Conservation (phyloP, 441 rosid species). For the Aleurites moluccanus region DNA sequence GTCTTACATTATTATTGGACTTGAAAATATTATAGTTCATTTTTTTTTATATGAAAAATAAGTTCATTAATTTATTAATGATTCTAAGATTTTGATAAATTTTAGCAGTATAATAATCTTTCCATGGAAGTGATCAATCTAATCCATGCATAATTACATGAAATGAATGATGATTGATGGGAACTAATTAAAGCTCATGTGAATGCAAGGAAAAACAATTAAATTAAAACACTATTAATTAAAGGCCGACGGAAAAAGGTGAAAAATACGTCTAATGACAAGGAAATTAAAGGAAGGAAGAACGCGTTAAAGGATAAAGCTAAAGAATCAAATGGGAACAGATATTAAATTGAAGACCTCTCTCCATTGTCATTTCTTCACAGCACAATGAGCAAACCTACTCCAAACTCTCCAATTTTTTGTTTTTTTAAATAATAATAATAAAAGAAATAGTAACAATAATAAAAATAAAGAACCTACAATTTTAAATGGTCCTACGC, state of each 20-base stretch:
- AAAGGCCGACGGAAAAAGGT: background rate
- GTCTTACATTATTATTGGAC: no score
- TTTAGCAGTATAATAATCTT: background rate
- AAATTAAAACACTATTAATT: no score
- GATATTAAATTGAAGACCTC: background rate
- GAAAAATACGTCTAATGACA: background rate
- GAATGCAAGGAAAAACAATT: constrained; percentile 16
- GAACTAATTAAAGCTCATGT: constrained; percentile 14
- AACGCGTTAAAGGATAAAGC: constrained; percentile 26
- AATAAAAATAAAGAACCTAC: background rate
- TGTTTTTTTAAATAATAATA: no score
- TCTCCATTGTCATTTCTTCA: constrained; percentile 5
- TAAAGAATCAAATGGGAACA: background rate
- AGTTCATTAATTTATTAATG: no score
- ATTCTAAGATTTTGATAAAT: no score
- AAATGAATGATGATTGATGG: background rate
- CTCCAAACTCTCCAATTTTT: background rate
- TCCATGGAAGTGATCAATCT: background rate
- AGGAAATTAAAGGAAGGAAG: background rate
- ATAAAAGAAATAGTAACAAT: constrained; percentile 3
- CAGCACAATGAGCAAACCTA: background rate
- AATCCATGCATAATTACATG: background rate
- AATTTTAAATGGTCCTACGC: constrained; percentile 29
- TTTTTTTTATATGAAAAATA: no score
- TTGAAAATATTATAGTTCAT: no score